Evolutionary conservation across 208 protist species (phyloP).

Genomic region (Crithidia brevicula): DNA sequence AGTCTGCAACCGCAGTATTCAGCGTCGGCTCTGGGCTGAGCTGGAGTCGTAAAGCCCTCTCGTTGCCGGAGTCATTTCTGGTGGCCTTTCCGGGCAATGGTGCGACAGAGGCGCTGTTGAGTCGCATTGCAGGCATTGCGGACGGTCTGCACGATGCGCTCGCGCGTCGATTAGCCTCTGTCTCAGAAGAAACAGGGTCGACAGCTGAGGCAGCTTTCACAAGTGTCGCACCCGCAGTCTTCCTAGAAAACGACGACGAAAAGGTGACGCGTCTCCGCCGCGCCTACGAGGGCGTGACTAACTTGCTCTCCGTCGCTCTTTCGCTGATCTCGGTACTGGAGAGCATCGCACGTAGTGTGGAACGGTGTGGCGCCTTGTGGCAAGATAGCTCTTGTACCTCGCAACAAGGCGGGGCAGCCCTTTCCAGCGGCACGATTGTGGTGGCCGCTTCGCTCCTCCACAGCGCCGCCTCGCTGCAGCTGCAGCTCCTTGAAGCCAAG

Average conservation of each 20-base stretch:
- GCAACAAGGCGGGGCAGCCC: not conserved
- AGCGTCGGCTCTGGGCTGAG: slow-evolving; percentile 22
- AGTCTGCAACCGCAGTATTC: slow-evolving; percentile 5
- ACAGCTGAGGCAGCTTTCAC: too few species aligned
- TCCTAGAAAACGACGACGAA: not conserved
- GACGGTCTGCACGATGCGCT: not conserved
- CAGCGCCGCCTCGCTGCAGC: not conserved
- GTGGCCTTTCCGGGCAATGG: not conserved
- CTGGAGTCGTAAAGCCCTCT: slow-evolving; percentile 21
- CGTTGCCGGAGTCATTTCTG: not conserved
- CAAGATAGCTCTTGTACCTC: not conserved
- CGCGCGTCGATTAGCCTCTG: not conserved
- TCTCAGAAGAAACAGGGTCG: too few species aligned
- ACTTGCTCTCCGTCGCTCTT: slow-evolving; percentile 8
- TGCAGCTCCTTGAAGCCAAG: slow-evolving; percentile 12
- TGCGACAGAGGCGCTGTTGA: not conserved
- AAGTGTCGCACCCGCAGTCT: not conserved
- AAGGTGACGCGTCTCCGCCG: not conserved
- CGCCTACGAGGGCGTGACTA: slow-evolving; percentile 19
- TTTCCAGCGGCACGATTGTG: slow-evolving; percentile 2
- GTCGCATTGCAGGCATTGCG: slow-evolving; percentile 14
- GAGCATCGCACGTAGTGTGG: not conserved
- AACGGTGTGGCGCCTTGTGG: not conserved
- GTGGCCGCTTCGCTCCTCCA: not conserved
- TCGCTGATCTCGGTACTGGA: slow-evolving; percentile 14